phyloP scores from a whole-genome alignment of 345 rosid species.

The Carallia brachiata region DNA sequence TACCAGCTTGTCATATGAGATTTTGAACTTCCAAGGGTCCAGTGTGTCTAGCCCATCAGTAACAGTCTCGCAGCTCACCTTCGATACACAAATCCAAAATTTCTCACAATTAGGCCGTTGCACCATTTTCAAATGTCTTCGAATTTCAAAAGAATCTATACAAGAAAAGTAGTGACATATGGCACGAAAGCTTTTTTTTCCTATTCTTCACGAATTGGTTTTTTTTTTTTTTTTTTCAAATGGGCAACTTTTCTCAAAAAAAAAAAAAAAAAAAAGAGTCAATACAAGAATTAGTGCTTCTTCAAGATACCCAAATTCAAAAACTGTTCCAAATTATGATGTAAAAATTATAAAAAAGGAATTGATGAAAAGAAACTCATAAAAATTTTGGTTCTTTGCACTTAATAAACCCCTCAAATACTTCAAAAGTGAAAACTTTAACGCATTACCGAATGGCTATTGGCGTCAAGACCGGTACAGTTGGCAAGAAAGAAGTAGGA shows the following conservation, averaged over 20 bases:
- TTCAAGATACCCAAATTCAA: too few relatives aligned
- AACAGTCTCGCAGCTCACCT: constrained; percentile 84
- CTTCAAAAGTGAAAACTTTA: neutral
- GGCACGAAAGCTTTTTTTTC: too few relatives aligned
- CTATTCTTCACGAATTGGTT: too few relatives aligned
- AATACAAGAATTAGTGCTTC: too few relatives aligned
- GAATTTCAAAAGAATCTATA: neutral
- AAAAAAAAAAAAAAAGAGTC: too few relatives aligned
- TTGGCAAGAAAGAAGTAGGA: constrained; percentile 77
- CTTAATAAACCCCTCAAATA: neutral
- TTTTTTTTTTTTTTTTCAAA: too few relatives aligned
- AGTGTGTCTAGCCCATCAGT: constrained; percentile 52
- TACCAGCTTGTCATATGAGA: constrained; percentile 84
- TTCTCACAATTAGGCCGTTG: neutral
- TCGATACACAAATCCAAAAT: constrained; percentile 13
- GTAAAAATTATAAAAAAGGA: neutral
- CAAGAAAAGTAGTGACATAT: too few relatives aligned
- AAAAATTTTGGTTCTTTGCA: neutral
- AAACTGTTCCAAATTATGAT: too few relatives aligned
- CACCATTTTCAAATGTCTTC: neutral
- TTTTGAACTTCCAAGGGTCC: constrained; percentile 71
- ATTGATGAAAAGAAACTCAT: neutral
- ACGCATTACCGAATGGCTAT: constrained; percentile 46
- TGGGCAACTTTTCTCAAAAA: too few relatives aligned
- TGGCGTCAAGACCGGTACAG: constrained; percentile 56